Evolutionary conservation across 2,329 filamentous ascomycete species (phyloP).

Genomic region (Corinectria fuckeliana): DNA sequence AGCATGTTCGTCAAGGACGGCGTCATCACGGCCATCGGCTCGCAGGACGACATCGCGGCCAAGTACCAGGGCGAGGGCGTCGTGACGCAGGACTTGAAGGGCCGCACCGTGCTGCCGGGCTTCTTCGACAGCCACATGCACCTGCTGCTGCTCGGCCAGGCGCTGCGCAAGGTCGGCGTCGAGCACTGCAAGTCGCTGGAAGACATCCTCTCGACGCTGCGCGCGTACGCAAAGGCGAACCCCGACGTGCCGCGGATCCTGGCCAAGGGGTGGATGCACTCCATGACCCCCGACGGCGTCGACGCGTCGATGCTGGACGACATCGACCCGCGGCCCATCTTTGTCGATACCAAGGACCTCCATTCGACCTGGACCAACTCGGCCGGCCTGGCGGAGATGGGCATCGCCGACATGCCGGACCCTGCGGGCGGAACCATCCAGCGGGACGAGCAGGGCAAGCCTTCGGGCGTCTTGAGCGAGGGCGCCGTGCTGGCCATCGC

Average conservation of each 20-base stretch:
- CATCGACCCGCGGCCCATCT: slow-evolving; percentile 55
- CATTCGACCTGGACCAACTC: slow-evolving; percentile 59
- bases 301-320: slow-evolving; percentile 51
- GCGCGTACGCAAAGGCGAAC: slow-evolving; percentile 52
- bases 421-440: slow-evolving; percentile 58
- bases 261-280: slow-evolving; percentile 63
- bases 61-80: slow-evolving; percentile 15
- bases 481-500: slow-evolving; percentile 59
- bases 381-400: slow-evolving; percentile 53
- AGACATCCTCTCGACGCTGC: slow-evolving; percentile 57
- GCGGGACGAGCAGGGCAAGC: slow-evolving; percentile 54
- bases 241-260: slow-evolving; percentile 57
- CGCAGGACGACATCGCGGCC: slow-evolving; percentile 37
- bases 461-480: slow-evolving; percentile 59
- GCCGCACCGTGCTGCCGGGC: slow-evolving; percentile 55
- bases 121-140: slow-evolving; percentile 67
- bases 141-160: slow-evolving; percentile 60
- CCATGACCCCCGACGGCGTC: slow-evolving; percentile 53
- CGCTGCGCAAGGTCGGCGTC: slow-evolving; percentile 57
- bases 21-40: slow-evolving; percentile 44
- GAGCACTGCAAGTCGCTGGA: slow-evolving; percentile 54
- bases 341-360: slow-evolving; percentile 57
- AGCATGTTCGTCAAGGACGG: slow-evolving; percentile 46
- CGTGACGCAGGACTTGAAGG: slow-evolving; percentile 37
- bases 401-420: slow-evolving; percentile 47